Base-by-base conservation (phyloP, 1,284 basidiomycete species). In the Naganishia liquefaciens region DNA sequence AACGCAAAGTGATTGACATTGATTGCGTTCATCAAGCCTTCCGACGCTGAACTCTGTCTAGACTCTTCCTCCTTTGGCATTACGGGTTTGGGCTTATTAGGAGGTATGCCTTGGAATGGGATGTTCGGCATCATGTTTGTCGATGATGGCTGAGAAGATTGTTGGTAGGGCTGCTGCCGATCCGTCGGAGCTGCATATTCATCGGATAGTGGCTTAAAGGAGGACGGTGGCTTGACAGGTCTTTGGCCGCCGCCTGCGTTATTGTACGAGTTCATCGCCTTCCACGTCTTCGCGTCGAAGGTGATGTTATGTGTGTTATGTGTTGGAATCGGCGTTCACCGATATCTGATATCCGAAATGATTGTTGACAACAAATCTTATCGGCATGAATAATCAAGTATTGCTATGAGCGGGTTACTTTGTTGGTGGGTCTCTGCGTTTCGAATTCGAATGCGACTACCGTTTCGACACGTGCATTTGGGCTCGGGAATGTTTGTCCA, bases 11-110 rank as follows among this genome's bases (percentile, higher is more conserved):
- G 43, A 21, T 60, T 49, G 19, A 49, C 17, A 37, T 17, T 60
- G 19, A 50, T 40, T 19, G 46, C 46, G 19, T 49, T 39, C 33
- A 50, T 13, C 21, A 50, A 40, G n/a, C 57, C 57, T 50, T 60
- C 57, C 11, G 57, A 55, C 65, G 89, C 86, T 6, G 88, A 53
- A 28, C 40, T 42, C 19, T 52, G 39, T 21, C 60, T 52, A 11
- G 27, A 46, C 27, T 15, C 47, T 42, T 60, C 33, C 13, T 37
- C 57, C 17, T 33, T 47, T 19, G 43, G 46, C 10, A 60, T 30
- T 37, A 60, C 28, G 30, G 2, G n/a, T 37, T 27, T 5, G 21
- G 57, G 57, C 7, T 40, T 60, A 39, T 50, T 21, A 17, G 46
- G 23, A 21, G 33, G 33, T 37, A 37, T 13, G 33, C 33, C 33